phyloP scores from a whole-genome alignment of 176 grass and related monocot species.

The Melocanna baccifera region DNA sequence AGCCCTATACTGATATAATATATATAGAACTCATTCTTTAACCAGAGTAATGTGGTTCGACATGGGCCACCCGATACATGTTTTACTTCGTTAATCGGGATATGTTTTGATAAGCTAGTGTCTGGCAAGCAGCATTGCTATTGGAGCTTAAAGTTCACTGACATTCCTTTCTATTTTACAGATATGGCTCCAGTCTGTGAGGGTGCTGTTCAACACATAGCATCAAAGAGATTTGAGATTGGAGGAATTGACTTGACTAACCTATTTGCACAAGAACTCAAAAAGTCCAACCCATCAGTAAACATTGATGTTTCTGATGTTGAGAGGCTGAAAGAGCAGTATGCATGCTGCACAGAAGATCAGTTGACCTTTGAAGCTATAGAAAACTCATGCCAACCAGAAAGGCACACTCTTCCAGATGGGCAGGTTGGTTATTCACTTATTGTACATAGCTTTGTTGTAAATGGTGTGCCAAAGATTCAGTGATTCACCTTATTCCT shows the following conservation, averaged over 20 bases:
- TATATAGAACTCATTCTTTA: neutral
- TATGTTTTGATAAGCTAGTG: neutral
- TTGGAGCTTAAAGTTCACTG: neutral
- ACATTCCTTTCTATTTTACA: constrained; percentile 43
- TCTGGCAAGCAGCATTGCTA: neutral
- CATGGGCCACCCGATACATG: neutral
- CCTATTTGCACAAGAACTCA: constrained; percentile 71
- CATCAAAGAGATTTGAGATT: constrained; percentile 86
- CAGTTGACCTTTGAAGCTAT: constrained; percentile 64
- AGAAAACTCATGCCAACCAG: constrained; percentile 55
- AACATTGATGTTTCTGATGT: constrained; percentile 82
- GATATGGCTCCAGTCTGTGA: constrained; percentile 96
- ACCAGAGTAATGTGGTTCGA: neutral
- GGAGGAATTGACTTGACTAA: constrained; percentile 94
- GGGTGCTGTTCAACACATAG: constrained; percentile 95
- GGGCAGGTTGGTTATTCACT: constrained; percentile 68
- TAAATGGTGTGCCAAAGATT: neutral
- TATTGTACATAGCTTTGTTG: neutral
- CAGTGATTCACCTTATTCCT: neutral
- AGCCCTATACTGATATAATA: neutral
- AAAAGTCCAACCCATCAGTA: constrained; percentile 76
- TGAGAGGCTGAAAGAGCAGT: constrained; percentile 87
- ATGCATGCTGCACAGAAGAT: constrained; percentile 75
- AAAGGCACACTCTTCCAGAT: constrained; percentile 94
- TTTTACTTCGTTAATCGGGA: constrained; percentile 16